Evolutionary conservation across 331 rosid species (phyloP).

Genomic region (Telfairia occidentalis): DNA sequence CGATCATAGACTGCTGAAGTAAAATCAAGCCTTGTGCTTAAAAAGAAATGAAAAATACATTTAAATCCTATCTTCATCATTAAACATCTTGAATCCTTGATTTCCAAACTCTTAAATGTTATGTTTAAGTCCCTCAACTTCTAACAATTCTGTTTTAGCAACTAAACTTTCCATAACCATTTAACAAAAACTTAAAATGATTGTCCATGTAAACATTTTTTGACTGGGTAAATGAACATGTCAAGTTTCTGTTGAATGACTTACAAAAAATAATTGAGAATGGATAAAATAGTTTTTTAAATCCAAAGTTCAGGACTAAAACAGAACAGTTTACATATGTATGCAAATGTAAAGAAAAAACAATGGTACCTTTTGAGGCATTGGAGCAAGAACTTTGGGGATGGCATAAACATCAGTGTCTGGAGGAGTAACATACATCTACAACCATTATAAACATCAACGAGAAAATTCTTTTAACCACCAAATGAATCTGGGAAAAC

Average conservation of each 20-base stretch:
- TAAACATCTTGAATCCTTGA: not conserved
- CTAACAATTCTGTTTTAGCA: not conserved
- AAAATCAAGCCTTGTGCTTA: not conserved
- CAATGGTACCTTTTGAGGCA: constrained; percentile 69
- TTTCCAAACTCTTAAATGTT: not conserved
- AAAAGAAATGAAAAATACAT: not conserved
- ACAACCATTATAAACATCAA: not conserved
- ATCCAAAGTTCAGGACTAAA: not conserved
- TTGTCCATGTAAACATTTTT: not conserved
- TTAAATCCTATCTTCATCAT: not conserved
- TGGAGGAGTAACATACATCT: constrained; percentile 99
- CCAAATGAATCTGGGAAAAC: not conserved
- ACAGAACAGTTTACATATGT: not conserved
- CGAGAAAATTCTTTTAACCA: not conserved
- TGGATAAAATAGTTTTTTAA: not conserved
- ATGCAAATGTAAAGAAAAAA: not conserved
- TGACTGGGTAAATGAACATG: not conserved
- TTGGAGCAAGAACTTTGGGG: constrained; percentile 88
- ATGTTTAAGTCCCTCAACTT: not conserved
- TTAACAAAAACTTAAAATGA: not conserved
- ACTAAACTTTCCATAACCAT: not conserved
- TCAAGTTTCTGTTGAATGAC: not conserved
- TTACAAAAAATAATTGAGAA: not conserved
- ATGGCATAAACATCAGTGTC: constrained; percentile 86
- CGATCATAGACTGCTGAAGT: constrained; percentile 1